Conservation (phyloP, 2,329 filamentous ascomycete genomes). For the Trichoderma aggressivum region DNA sequence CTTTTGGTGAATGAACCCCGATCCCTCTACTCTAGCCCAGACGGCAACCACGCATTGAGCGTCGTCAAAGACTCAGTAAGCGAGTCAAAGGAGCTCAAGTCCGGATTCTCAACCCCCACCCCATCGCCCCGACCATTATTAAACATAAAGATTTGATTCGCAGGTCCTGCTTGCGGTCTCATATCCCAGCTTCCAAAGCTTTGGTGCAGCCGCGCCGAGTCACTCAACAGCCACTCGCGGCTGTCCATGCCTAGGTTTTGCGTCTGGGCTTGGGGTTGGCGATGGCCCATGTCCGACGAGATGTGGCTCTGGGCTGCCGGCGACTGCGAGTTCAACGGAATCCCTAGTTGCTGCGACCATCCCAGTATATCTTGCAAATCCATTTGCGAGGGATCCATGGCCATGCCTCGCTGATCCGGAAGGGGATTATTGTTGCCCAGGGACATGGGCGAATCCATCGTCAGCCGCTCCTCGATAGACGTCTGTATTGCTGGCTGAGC, state of each 20-base stretch:
- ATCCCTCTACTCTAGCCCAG: conserved; percentile 30
- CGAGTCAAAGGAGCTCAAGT: conserved; percentile 30
- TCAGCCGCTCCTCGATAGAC: conserved; percentile 18
- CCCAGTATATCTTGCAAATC: conserved; percentile 27
- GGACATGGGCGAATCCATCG: conserved; percentile 19
- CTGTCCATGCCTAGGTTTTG: conserved; percentile 42
- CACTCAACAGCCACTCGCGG: conserved; percentile 56
- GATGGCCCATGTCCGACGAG: conserved; percentile 24
- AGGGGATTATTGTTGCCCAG: neutral
- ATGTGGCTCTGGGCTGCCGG: conserved; percentile 10
- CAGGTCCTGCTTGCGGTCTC: conserved; percentile 26
- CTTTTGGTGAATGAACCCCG: neutral
- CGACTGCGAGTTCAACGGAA: neutral
- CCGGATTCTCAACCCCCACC: conserved; percentile 22
- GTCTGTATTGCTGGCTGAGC: conserved; percentile 19
- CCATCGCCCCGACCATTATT: conserved; percentile 23
- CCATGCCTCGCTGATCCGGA: neutral
- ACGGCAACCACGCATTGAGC: conserved; percentile 36
- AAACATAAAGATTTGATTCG: conserved; percentile 32
- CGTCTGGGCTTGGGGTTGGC: conserved; percentile 5
- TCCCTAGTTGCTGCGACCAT: conserved; percentile 24
- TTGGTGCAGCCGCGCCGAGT: conserved; percentile 56
- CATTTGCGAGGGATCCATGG: conserved; percentile 24
- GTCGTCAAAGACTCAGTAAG: conserved; percentile 28
- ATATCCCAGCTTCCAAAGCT: conserved; percentile 54